phyloP scores from a whole-genome alignment of 352 stramenopile genomes.

The Phytophthora macrochlamydospora region DNA sequence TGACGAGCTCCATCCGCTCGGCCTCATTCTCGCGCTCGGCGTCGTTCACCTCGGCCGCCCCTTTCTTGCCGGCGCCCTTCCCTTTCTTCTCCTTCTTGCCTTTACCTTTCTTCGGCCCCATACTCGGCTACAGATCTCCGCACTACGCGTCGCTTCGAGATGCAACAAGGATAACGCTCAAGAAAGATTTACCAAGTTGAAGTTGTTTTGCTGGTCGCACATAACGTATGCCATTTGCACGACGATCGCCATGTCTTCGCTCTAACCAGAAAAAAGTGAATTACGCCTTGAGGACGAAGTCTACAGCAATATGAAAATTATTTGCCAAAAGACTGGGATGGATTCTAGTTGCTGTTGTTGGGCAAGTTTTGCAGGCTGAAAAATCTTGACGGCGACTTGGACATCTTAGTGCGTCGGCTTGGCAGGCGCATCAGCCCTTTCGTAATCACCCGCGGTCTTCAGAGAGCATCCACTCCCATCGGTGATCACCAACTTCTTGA shows the following conservation, averaged over 20 bases:
- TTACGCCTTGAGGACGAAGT: too few species aligned
- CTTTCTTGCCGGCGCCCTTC: conserved; percentile 63
- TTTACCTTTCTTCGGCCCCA: conserved; percentile 72
- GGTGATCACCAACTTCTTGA: too few species aligned
- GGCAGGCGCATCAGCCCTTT: too few species aligned
- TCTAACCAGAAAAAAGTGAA: not conserved
- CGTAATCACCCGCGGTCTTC: too few species aligned
- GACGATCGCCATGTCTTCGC: too few species aligned
- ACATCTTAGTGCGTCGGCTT: too few species aligned
- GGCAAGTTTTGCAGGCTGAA: too few species aligned
- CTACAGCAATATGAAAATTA: too few species aligned
- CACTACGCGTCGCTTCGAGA: conserved; percentile 9
- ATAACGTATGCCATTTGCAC: not conserved
- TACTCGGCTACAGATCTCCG: conserved; percentile 9
- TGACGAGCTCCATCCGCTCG: conserved; percentile 74
- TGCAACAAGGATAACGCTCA: conserved; percentile 1
- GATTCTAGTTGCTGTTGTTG: too few species aligned
- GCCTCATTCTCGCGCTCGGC: conserved; percentile 64
- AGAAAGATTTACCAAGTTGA: not conserved
- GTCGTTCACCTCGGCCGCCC: conserved; percentile 53
- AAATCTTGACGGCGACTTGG: too few species aligned
- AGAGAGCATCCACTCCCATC: too few species aligned
- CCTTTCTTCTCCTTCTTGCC: conserved; percentile 52
- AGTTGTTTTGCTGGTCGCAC: not conserved
- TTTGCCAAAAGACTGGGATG: too few species aligned